Percentiles rank a stretch among this genome's conserved stretches.
phyloP scores from a whole-genome alignment of 768 basidiomycete genomes.

The Naganishia vaughanmartiniae region DNA sequence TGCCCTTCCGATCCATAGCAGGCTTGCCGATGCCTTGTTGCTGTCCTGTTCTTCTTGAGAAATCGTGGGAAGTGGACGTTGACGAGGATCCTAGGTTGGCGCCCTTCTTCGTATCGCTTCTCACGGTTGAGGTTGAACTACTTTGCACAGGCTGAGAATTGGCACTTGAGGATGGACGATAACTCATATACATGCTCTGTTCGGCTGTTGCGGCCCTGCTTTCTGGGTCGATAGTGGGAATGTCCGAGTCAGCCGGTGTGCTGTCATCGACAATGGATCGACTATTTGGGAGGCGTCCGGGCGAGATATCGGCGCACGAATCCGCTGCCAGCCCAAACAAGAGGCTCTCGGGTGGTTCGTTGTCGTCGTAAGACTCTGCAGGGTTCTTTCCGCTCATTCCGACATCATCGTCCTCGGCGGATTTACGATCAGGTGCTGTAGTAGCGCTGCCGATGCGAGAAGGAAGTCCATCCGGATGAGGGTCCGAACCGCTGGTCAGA shows the following conservation, averaged over 20 bases:
- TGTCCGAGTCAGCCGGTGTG: conserved; percentile 12
- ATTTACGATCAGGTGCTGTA: background rate
- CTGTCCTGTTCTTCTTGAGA: background rate
- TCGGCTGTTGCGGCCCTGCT: background rate
- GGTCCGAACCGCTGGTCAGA: background rate
- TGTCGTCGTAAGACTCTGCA: background rate
- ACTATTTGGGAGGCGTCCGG: background rate
- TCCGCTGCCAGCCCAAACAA: conserved; percentile 7
- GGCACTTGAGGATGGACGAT: conserved; percentile 1
- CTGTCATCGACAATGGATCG: background rate
- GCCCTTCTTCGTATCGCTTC: background rate
- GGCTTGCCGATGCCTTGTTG: background rate
- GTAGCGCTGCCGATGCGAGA: background rate
- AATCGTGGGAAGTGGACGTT: conserved; percentile 18
- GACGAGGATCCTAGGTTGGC: conserved; percentile 26
- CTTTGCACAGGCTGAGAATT: background rate
- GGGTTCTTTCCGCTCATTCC: background rate
- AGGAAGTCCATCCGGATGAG: conserved; percentile 14
- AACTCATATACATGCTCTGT: conserved; percentile 17
- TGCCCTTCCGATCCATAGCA: background rate
- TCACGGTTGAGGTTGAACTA: background rate
- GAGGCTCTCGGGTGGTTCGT: conserved; percentile 27
- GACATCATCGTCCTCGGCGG: background rate
- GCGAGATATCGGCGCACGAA: background rate
- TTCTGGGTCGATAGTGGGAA: conserved; percentile 16